Evolutionary conservation across 2,329 filamentous ascomycete species (phyloP), one percentile per base, ranked within the genome.

Genomic region (Venturia aucupariae): DNA sequence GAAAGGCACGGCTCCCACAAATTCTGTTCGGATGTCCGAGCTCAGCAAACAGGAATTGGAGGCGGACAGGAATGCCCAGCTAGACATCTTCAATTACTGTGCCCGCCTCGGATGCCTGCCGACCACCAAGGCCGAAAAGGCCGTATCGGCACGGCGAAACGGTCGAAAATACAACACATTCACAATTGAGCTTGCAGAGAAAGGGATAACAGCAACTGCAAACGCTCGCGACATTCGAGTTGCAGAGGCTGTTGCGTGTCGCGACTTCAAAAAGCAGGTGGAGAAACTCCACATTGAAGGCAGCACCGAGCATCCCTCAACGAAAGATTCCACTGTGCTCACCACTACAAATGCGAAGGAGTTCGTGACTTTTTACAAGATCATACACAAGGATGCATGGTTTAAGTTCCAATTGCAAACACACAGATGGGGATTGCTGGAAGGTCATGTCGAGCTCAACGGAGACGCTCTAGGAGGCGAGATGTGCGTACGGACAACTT

Each of bases 11-110:
- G 13, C 4, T 13, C 44, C 19, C 22, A 22, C 2, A 24, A n/a
- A 8, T 8, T 19, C 7, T 22, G 48, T 30, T 55, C 17, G 10
- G 5, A 32, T 57, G 30, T 19, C 30, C 51, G 15, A 8, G 15
- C 15, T 57, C 6, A 35, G 51, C 30, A 15, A 19, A 5, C 27
- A n/a, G 30, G 30, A 32, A 3, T 4, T 35, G 32, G 51, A 57
- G 19, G 51, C 27, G 27, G 35, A 57, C 51, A 57, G n/a, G 13
- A 57, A 19, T 57, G 27, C 51, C 30, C 27, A 10, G 27, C 30
- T 57, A 17, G 51, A 57, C 30, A 35, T 57, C 27, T 57, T 19
- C 51, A 57, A 57, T 15, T 57, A 57, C 30, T 57, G 51, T 30
- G 51, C 51, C 30, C 51, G 51, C 19, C 51, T 57, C 24, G 51